A percentile compares a stretch with the other conserved stretches of the same genome.
These are phyloP conservation scores for Lipomyces chichibuensis DNA, from an alignment of 805 yeast genomes.

Conservation along the genomic window DNA sequence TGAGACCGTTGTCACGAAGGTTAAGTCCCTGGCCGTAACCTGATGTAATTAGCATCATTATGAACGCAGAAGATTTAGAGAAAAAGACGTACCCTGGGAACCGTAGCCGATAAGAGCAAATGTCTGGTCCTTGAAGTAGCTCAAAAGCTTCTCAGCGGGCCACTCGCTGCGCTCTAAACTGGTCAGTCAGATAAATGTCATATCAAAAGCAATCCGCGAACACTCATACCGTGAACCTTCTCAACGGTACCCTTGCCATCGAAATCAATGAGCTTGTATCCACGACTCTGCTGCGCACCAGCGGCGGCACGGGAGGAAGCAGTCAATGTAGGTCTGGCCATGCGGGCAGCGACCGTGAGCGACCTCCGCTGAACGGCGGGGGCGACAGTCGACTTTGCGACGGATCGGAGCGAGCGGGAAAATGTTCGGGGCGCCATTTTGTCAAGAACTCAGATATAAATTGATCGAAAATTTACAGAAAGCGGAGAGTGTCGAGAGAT, in stretches of 20 bases:
- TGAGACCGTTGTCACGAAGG: conserved; percentile 98
- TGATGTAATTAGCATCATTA: not conserved
- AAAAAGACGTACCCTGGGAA: conserved; percentile 73
- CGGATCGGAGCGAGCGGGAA: conserved; percentile 54
- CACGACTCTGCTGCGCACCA: conserved; percentile 70
- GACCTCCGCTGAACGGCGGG: conserved; percentile 61
- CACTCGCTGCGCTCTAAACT: conserved; percentile 84
- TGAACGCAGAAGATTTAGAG: not conserved
- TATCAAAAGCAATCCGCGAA: too few relatives aligned
- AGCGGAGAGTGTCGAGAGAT: not conserved
- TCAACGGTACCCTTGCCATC: conserved; percentile 81
- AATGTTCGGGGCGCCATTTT: conserved; percentile 52
- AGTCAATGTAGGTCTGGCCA: conserved; percentile 48
- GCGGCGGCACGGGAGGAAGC: conserved; percentile 61
- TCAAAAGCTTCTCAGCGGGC: conserved; percentile 95
- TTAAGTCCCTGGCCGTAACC: conserved; percentile 96
- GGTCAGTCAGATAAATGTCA: not conserved
- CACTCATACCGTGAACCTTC: conserved; percentile 69
- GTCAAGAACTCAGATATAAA: not conserved
- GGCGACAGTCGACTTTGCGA: conserved; percentile 48
- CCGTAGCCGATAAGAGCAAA: conserved; percentile 98
- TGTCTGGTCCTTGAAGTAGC: conserved; percentile 97
- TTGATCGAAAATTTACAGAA: not conserved
- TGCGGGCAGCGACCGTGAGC: conserved; percentile 46
- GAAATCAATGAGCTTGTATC: conserved; percentile 94